These are phyloP conservation scores for Orobanche coerulescens DNA, from an alignment of 257 asterid species.

Conservation along the genomic window DNA sequence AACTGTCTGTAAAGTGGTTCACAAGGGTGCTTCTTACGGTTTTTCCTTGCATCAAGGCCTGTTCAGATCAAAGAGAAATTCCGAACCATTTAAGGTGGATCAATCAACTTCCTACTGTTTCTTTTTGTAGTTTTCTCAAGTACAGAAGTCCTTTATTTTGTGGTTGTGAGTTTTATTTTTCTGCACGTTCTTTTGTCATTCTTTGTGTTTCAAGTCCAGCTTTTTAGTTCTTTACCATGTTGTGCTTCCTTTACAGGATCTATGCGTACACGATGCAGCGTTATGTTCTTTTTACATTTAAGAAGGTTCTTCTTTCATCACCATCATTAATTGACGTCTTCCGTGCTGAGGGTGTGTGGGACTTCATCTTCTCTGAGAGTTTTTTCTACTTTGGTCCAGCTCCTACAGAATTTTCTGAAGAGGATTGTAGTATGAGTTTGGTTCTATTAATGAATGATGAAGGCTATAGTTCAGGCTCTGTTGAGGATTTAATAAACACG, in stretches of 20 bases:
- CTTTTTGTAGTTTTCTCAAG: slow-evolving; percentile 17
- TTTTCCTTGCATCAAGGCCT: slow-evolving; percentile 93
- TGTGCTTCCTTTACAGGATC: slow-evolving; percentile 46
- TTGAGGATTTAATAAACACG: slow-evolving; percentile 23
- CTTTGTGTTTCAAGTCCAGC: slow-evolving; percentile 11
- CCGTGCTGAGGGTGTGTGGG: slow-evolving; percentile 95
- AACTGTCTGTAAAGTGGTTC: slow-evolving; percentile 93
- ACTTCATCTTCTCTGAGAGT: slow-evolving; percentile 92
- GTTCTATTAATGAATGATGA: slow-evolving; percentile 28
- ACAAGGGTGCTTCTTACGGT: slow-evolving; percentile 77
- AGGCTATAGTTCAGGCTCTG: slow-evolving; percentile 31
- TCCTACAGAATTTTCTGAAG: slow-evolving; percentile 43
- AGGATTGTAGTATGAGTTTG: slow-evolving; percentile 23
- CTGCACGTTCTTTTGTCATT: slow-evolving; percentile 7
- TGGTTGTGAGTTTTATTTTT: slow-evolving; percentile 11
- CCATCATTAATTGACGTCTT: slow-evolving; percentile 72
- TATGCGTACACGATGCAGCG: slow-evolving; percentile 72
- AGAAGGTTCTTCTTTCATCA: slow-evolving; percentile 57
- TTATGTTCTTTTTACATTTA: slow-evolving; percentile 57
- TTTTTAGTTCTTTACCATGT: slow-evolving; percentile 12
- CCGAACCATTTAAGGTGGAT: slow-evolving; percentile 78
- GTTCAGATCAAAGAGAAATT: slow-evolving; percentile 66
- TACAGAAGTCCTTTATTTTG: slow-evolving; percentile 19
- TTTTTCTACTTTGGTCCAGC: slow-evolving; percentile 77
- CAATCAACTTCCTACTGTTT: slow-evolving; percentile 19